phyloP scores from a whole-genome alignment of 768 basidiomycete genomes.

The Macrolepiota albuminosa region DNA sequence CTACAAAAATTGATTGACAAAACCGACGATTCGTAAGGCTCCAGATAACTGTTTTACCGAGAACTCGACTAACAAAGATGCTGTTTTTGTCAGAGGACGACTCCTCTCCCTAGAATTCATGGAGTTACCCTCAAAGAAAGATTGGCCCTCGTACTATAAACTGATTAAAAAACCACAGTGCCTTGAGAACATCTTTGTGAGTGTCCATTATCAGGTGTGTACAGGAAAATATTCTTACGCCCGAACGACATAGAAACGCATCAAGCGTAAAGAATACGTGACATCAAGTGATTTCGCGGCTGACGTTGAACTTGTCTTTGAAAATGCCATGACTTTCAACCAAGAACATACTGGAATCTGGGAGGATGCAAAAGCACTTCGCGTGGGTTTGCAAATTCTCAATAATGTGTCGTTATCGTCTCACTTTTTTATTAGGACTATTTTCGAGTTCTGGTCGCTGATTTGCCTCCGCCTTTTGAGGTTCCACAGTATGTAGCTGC shows the following conservation, averaged over 20 bases:
- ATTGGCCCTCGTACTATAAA: slow-evolving; percentile 78
- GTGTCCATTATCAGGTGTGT: slow-evolving; percentile 21
- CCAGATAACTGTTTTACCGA: background rate
- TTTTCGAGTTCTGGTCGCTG: slow-evolving; percentile 73
- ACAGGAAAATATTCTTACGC: background rate
- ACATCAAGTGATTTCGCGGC: slow-evolving; percentile 67
- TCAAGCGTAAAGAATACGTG: slow-evolving; percentile 76
- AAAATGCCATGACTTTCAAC: slow-evolving; percentile 87
- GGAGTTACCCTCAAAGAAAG: slow-evolving; percentile 76
- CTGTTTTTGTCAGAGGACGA: slow-evolving; percentile 48
- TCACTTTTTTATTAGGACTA: slow-evolving; percentile 44
- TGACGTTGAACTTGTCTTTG: slow-evolving; percentile 88
- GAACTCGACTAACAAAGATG: background rate
- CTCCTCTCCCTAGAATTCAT: slow-evolving; percentile 72
- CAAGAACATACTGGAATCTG: slow-evolving; percentile 80
- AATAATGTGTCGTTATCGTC: slow-evolving; percentile 6
- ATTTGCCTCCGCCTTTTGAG: slow-evolving; percentile 64
- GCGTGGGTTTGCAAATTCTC: slow-evolving; percentile 37
- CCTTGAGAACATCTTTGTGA: slow-evolving; percentile 70
- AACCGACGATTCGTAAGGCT: slow-evolving; percentile 61
- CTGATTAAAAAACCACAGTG: slow-evolving; percentile 76
- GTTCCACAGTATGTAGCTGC: slow-evolving; percentile 57
- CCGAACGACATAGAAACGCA: slow-evolving; percentile 51
- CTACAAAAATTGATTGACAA: slow-evolving; percentile 72
- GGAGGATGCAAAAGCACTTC: slow-evolving; percentile 67